Conservation (phyloP, 2,329 filamentous ascomycete genomes). For the Purpureocillium lavendulum region DNA sequence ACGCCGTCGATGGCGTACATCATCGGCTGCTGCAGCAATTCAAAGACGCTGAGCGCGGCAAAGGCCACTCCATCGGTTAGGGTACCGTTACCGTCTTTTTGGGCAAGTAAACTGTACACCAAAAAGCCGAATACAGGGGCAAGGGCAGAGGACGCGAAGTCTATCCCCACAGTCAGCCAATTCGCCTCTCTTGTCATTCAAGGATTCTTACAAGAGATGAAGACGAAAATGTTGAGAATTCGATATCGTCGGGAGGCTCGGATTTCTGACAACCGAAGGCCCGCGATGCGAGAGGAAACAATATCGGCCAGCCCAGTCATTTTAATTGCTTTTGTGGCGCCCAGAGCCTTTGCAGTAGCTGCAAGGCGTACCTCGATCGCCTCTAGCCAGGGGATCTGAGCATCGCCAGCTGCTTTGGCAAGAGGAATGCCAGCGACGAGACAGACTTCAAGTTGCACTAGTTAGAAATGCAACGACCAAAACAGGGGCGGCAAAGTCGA, state of each 20-base stretch:
- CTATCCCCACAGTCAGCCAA: background rate
- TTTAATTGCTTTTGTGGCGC: constrained; percentile 30
- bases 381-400: constrained; percentile 16
- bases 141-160: constrained; percentile 7
- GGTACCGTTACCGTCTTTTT: constrained; percentile 4
- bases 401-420: constrained; percentile 11
- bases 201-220: constrained; percentile 7
- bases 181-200: too few relatives aligned
- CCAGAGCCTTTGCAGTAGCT: constrained; percentile 13
- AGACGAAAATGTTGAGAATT: constrained; percentile 9
- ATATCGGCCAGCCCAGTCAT: constrained; percentile 29
- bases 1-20: constrained; percentile 10
- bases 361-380: constrained; percentile 16
- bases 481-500: background rate
- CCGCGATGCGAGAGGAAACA: constrained; percentile 21
- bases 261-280: constrained; percentile 26
- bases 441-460: constrained; percentile 2
- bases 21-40: constrained; percentile 11
- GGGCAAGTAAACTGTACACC: constrained; percentile 9
- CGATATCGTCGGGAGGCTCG: constrained; percentile 17
- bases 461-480: background rate
- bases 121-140: constrained; percentile 13
- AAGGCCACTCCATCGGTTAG: constrained; percentile 13
- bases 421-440: constrained; percentile 11
- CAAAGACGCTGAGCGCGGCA: constrained; percentile 11